phyloP scores from a whole-genome alignment of 345 rosid genomes.

The Sisymbrium irio region DNA sequence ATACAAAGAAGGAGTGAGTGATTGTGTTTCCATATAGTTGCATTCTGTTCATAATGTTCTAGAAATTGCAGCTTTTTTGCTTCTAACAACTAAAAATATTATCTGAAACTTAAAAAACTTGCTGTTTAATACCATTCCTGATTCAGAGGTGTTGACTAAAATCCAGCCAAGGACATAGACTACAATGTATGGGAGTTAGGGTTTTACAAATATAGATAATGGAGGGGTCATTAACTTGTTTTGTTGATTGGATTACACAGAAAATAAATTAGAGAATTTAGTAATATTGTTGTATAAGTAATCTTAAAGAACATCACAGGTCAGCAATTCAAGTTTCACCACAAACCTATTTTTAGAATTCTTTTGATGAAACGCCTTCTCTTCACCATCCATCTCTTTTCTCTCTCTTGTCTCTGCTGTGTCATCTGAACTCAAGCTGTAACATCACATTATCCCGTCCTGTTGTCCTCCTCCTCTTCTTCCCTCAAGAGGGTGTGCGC shows the following conservation, averaged over 20 bases:
- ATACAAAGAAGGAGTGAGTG: neutral
- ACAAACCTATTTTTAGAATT: conserved; percentile 27
- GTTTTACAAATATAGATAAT: conserved; percentile 13
- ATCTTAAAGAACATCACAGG: conserved; percentile 25
- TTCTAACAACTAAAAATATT: neutral
- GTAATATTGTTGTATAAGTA: conserved; percentile 12
- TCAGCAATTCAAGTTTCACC: conserved; percentile 27
- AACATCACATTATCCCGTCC: conserved; percentile 15
- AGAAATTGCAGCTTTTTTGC: neutral
- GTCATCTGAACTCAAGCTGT: conserved; percentile 23
- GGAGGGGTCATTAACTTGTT: neutral
- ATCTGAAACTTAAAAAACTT: neutral
- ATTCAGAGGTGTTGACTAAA: neutral
- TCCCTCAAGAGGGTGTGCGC: conserved; percentile 57
- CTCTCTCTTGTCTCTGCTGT: conserved; percentile 19
- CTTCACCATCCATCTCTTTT: conserved; percentile 27
- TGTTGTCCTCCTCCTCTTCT: conserved; percentile 5
- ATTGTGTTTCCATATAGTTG: neutral
- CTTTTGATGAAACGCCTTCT: conserved; percentile 25
- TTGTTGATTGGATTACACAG: neutral
- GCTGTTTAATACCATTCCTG: neutral
- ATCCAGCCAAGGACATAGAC: neutral
- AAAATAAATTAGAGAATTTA: conserved; percentile 1
- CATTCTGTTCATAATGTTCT: neutral
- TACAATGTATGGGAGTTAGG: neutral